Percentiles rank a stretch among this genome's conserved stretches.
These are phyloP conservation scores for Allantophomopsis cytisporea DNA, from an alignment of 2,329 filamentous ascomycete species.

Conservation along the genomic window DNA sequence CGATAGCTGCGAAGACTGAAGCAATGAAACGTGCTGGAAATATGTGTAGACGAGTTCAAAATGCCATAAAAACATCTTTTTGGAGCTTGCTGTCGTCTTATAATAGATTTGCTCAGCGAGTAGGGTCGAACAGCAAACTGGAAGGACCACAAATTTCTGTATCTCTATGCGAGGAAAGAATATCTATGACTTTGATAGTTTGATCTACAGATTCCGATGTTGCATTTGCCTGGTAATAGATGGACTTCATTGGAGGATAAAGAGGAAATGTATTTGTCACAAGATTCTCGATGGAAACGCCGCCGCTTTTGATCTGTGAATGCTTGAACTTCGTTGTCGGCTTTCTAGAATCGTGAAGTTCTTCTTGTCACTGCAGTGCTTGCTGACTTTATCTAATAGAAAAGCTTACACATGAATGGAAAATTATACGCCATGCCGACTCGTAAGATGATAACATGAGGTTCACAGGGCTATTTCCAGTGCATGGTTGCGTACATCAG, in stretches of 20 bases:
- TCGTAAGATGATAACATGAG: not conserved
- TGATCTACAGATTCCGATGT: not conserved
- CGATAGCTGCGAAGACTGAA: not conserved
- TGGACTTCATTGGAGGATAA: not conserved
- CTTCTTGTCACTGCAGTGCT: not conserved
- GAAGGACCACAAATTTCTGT: not conserved
- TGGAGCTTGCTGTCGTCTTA: not conserved
- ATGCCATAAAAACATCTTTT: not conserved
- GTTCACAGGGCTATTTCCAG: not conserved
- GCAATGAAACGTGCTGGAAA: not conserved
- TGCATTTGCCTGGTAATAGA: not conserved
- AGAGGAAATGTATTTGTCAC: not conserved
- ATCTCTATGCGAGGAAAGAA: not conserved
- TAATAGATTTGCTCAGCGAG: not conserved
- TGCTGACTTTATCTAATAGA: not conserved
- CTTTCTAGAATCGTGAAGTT: not conserved
- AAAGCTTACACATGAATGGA: not conserved
- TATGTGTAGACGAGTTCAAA: not conserved
- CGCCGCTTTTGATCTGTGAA: not conserved
- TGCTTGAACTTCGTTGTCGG: not conserved
- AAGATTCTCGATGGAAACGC: not conserved
- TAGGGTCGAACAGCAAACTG: not conserved
- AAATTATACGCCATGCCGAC: not conserved
- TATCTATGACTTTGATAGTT: not conserved
- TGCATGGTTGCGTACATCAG: not conserved